A percentile compares a stretch with the other conserved stretches of the same genome.
Evolutionary conservation across 192 early-diverging fungal genomes (phyloP).

Genomic region (Podila minutissima): DNA sequence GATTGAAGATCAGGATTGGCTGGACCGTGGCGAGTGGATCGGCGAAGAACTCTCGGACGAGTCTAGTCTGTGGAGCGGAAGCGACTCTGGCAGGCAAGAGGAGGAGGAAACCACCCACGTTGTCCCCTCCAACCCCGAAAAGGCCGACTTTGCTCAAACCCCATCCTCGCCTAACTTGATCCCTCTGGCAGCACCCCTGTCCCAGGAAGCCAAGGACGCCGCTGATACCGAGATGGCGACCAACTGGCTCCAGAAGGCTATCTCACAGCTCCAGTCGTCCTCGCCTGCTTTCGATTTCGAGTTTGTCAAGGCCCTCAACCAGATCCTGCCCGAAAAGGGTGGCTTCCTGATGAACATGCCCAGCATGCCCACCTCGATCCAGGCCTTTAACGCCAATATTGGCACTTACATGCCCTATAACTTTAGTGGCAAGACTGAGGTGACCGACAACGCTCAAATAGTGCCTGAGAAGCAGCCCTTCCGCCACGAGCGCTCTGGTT

Average conservation of each 20-base stretch:
- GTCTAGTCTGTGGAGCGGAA: slow-evolving; percentile 36
- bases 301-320: slow-evolving; percentile 40
- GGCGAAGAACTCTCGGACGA: slow-evolving; percentile 41
- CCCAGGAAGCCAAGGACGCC: slow-evolving; percentile 41
- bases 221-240: slow-evolving; percentile 35
- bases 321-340: slow-evolving; percentile 50
- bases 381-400: slow-evolving; percentile 47
- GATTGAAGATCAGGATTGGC: slow-evolving; percentile 37
- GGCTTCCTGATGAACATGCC: slow-evolving; percentile 48
- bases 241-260: slow-evolving; percentile 57
- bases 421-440: slow-evolving; percentile 41
- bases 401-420: slow-evolving; percentile 50
- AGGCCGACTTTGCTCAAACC: slow-evolving; percentile 30
- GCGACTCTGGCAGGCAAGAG: slow-evolving; percentile 17
- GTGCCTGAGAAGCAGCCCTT: slow-evolving; percentile 24
- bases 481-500: slow-evolving; percentile 16
- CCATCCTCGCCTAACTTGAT: slow-evolving; percentile 38
- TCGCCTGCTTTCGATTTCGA: slow-evolving; percentile 40
- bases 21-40: slow-evolving; percentile 47
- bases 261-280: slow-evolving; percentile 50
- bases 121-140: background rate
- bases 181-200: slow-evolving; percentile 37
- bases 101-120: background rate
- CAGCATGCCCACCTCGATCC: slow-evolving; percentile 48
- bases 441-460: background rate